Evolutionary conservation across 129 eudicot species (phyloP), one percentile per base, ranked within the genome.

Genomic region (Scalesia atractyloides): DNA sequence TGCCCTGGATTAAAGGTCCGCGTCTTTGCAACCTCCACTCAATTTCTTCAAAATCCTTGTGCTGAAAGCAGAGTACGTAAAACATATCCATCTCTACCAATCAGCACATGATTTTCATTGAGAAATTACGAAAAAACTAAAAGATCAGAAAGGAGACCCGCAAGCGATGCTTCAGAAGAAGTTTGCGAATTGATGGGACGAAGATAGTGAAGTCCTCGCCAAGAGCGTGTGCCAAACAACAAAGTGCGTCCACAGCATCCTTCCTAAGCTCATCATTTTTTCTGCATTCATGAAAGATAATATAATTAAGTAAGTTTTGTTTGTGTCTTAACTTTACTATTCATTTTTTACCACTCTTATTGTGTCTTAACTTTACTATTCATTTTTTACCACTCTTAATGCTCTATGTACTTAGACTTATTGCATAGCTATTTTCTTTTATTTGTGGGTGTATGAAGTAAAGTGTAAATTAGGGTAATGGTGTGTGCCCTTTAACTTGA

Each of bases 241-340:
- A 95, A 65, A 95, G 91, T 75, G 97, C 99, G 83, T 95, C 97
- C 73, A 95, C 85, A 69, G 96, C 89, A 84, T 95, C 99, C 79
- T 86, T 90, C 44, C 96, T 83, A 59, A 95, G 97, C 79, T 90
- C 97, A 12, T 95, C 91, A 78, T 76, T 95, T 77, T 85, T 95
- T 71, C 99, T 95, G 85, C 49, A 77, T 36, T 72, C 43, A 60
- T 3, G 78, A 75, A 79, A 79, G 24, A 73, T 72, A 57, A 33
- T 14, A 17, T 43, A 6, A 20, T 46, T 30, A 54, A 70, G n/a
- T n/a, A n/a, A n/a, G n/a, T n/a, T n/a, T n/a, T n/a, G n/a, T n/a
- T n/a, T n/a, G n/a, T n/a, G n/a, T n/a, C n/a, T n/a, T n/a, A n/a
- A n/a, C n/a, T n/a, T n/a, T n/a, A n/a, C n/a, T n/a, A n/a, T n/a